A percentile compares a stretch with the other conserved stretches of the same genome.
These are phyloP conservation scores for Crucihimalaya himalaica DNA, from an alignment of 345 rosid species.

Conservation along the genomic window DNA sequence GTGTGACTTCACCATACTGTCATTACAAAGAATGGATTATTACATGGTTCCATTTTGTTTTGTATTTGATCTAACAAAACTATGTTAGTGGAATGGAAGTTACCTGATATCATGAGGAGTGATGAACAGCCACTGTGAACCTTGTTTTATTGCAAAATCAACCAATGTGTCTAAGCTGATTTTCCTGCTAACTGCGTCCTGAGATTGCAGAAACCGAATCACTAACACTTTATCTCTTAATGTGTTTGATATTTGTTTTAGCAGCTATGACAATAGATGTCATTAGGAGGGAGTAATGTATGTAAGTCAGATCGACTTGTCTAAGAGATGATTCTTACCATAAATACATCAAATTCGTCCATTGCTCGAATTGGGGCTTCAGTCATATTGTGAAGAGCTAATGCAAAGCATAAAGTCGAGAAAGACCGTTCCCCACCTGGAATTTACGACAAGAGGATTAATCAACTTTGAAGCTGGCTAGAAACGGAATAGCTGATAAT, in stretches of 20 bases:
- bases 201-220: slow-evolving; percentile 28
- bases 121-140: slow-evolving; percentile 91
- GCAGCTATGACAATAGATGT: neutral
- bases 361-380: slow-evolving; percentile 90
- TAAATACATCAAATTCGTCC: slow-evolving; percentile 98
- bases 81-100: neutral
- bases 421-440: slow-evolving; percentile 95
- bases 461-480: slow-evolving; percentile 23
- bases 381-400: slow-evolving; percentile 84
- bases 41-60: neutral
- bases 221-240: neutral
- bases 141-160: slow-evolving; percentile 73
- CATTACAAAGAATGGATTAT: neutral
- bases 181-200: slow-evolving; percentile 96
- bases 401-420: slow-evolving; percentile 84
- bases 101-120: slow-evolving; percentile 98
- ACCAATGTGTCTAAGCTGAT: slow-evolving; percentile 83
- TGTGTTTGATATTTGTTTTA: neutral
- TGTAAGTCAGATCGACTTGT: neutral
- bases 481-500: neutral
- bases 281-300: neutral
- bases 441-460: slow-evolving; percentile 2
- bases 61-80: neutral
- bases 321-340: slow-evolving; percentile 47
- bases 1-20: slow-evolving; percentile 74